Conservation (phyloP, 2,329 filamentous ascomycete species). For the Exophiala aquamarina region DNA sequence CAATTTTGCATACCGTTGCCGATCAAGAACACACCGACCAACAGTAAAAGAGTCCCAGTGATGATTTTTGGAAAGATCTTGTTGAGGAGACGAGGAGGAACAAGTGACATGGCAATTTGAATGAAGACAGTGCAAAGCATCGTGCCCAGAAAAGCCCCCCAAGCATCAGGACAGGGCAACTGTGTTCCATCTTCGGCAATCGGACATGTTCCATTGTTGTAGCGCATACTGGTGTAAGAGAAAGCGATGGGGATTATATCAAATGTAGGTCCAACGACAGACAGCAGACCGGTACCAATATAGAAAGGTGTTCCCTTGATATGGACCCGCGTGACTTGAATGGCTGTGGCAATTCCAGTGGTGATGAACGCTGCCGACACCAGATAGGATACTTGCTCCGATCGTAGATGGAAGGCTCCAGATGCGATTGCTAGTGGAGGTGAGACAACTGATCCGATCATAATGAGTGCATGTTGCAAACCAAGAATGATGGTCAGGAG, state of each 20-base stretch:
- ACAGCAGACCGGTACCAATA: conserved; percentile 75
- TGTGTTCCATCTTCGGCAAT: conserved; percentile 61
- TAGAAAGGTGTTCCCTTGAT: conserved; percentile 73
- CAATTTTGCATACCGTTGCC: conserved; percentile 72
- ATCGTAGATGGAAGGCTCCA: conserved; percentile 60
- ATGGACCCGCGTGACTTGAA: conserved; percentile 77
- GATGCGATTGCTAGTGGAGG: conserved; percentile 72
- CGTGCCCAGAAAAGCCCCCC: conserved; percentile 73
- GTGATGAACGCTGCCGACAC: conserved; percentile 78
- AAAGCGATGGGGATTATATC: conserved; percentile 73
- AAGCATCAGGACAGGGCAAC: conserved; percentile 73
- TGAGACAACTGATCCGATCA: conserved; percentile 74
- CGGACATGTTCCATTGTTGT: conserved; percentile 68
- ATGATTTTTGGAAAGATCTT: conserved; percentile 78
- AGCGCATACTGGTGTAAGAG: conserved; percentile 71
- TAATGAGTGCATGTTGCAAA: conserved; percentile 75
- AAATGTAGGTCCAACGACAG: conserved; percentile 77
- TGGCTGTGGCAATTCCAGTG: conserved; percentile 69
- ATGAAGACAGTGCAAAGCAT: conserved; percentile 64
- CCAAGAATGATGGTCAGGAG: conserved; percentile 72
- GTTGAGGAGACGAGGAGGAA: conserved; percentile 67
- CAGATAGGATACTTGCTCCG: conserved; percentile 68
- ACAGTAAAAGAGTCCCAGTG: conserved; percentile 67
- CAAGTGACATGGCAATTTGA: conserved; percentile 73
- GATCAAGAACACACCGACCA: conserved; percentile 74